Percentiles rank a stretch among this genome's conserved stretches.
phyloP scores from a whole-genome alignment of 2,329 filamentous ascomycete species.

The Trichophyton verrucosum region DNA sequence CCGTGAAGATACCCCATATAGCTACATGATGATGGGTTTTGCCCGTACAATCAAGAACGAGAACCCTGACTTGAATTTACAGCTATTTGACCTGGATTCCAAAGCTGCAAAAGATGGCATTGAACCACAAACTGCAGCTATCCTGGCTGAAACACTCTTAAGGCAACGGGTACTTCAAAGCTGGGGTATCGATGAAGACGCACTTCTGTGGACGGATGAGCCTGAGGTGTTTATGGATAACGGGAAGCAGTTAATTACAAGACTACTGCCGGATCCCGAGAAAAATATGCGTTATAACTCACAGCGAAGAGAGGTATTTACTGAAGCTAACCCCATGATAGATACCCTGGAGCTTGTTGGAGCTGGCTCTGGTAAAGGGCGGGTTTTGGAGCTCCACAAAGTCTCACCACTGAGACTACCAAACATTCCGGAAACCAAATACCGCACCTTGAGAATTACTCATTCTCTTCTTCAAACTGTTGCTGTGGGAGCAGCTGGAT shows the following conservation, averaged over 20 bases:
- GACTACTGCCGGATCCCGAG: not conserved
- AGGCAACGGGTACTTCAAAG: not conserved
- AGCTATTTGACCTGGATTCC: not conserved
- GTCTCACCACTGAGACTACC: not conserved
- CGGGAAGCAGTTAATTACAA: not conserved
- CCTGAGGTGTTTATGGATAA: not conserved
- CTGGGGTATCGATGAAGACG: not conserved
- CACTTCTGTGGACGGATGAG: not conserved
- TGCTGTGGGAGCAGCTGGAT: not conserved
- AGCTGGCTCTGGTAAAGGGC: not conserved
- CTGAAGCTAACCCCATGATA: not conserved
- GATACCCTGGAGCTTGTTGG: not conserved
- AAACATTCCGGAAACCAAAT: not conserved
- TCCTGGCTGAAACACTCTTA: not conserved
- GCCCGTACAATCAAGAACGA: constrained; percentile 3
- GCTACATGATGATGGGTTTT: constrained; percentile 6
- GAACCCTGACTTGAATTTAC: constrained; percentile 2
- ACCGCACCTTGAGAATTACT: not conserved
- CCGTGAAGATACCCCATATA: not conserved
- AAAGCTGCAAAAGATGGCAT: not conserved
- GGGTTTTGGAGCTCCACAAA: not conserved
- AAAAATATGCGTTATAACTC: not conserved
- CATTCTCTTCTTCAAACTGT: not conserved
- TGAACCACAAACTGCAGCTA: not conserved
- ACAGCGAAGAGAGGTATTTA: not conserved